These are phyloP conservation scores for Sporothrix euskadiensis DNA, from an alignment of 2,329 filamentous ascomycete genomes.

Conservation along the genomic window DNA sequence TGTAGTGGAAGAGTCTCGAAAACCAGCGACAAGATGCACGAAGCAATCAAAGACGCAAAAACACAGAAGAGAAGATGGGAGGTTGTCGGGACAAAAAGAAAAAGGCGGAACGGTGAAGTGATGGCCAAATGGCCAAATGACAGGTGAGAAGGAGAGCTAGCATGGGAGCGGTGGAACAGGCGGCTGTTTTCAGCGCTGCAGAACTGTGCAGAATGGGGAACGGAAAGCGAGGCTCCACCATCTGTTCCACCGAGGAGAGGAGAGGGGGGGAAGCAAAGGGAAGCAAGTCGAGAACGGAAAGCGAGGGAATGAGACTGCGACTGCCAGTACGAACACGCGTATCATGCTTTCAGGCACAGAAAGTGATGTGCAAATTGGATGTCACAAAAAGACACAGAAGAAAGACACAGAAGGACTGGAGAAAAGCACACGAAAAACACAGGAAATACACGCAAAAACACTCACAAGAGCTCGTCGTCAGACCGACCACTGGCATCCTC, in stretches of 20 bases:
- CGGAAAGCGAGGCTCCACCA: neutral
- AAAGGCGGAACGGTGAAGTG: neutral
- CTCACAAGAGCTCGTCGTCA: slow-evolving; percentile 24
- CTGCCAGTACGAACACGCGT: neutral
- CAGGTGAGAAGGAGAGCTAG: neutral
- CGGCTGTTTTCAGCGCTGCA: neutral
- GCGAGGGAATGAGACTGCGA: neutral
- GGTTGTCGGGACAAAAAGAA: neutral
- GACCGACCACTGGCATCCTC: slow-evolving; percentile 18
- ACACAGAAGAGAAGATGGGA: neutral
- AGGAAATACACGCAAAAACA: neutral
- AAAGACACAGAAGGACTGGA: neutral
- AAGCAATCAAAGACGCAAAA: slow-evolving; percentile 2
- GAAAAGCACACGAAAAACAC: neutral
- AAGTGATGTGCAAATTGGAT: neutral
- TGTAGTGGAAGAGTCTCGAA: neutral
- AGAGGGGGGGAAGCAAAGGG: no score
- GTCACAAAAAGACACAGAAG: neutral
- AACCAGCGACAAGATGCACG: neutral
- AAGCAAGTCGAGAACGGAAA: neutral
- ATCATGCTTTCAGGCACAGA: no score
- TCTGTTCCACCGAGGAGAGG: neutral
- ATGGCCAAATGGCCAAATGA: neutral
- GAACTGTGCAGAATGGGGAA: neutral
- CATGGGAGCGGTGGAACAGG: neutral